Evolutionary conservation across 2,329 filamentous ascomycete genomes (phyloP).

Genomic region (Pseudogymnoascus sp.): DNA sequence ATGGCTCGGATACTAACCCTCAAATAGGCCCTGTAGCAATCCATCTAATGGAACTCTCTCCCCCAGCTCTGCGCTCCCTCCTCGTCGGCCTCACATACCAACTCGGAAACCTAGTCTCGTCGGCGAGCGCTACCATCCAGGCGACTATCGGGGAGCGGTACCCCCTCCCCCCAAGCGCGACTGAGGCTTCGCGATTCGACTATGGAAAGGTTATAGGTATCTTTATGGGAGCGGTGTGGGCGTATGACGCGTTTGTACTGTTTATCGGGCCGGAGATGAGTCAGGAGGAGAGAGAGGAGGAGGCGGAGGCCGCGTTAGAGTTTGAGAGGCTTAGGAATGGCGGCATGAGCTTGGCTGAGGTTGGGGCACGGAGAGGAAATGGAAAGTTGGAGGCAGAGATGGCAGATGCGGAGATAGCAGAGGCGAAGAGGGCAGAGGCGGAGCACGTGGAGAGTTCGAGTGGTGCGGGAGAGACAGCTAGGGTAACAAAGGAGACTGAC

Average conservation of each 20-base stretch:
- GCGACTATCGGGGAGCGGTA: conserved; percentile 68
- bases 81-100: conserved; percentile 65
- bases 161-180: conserved; percentile 50
- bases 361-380: conserved; percentile 33
- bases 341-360: conserved; percentile 36
- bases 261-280: conserved; percentile 36
- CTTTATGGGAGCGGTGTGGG: conserved; percentile 78
- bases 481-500: too few relatives aligned
- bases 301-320: neutral
- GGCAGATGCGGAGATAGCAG: neutral
- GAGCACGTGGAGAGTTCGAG: neutral
- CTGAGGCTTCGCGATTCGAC: conserved; percentile 48
- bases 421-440: neutral
- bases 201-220: conserved; percentile 80
- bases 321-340: neutral
- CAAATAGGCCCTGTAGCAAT: conserved; percentile 46
- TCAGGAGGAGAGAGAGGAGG: neutral
- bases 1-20: neutral
- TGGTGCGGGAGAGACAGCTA: neutral
- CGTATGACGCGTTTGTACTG: conserved; percentile 44
- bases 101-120: conserved; percentile 64
- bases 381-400: conserved; percentile 18
- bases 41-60: conserved; percentile 63
- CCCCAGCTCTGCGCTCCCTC: conserved; percentile 57
- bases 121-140: conserved; percentile 64